phyloP scores from a whole-genome alignment of 768 basidiomycete species.

The Rhizopogon vinicolor region DNA sequence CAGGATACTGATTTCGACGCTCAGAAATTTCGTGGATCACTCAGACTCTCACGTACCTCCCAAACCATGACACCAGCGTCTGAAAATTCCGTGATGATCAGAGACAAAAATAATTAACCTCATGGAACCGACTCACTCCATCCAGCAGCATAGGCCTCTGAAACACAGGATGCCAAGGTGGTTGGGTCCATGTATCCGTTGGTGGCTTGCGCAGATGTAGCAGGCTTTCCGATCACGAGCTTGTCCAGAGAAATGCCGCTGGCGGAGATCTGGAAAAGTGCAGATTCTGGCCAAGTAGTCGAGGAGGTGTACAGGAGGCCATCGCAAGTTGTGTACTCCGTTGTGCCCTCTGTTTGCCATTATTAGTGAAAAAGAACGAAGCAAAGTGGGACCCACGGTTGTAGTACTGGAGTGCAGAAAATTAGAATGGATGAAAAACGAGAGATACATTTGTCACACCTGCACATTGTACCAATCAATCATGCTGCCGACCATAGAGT shows the following conservation, averaged over 20 bases:
- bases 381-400: constrained; percentile 16
- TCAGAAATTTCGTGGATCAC: not conserved
- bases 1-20: constrained; percentile 27
- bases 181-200: constrained; percentile 56
- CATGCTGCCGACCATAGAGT: constrained; percentile 31
- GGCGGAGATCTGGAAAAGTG: constrained; percentile 50
- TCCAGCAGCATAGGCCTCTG: constrained; percentile 53
- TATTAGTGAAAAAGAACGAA: not conserved
- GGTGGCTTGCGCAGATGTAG: constrained; percentile 33
- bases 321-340: constrained; percentile 61
- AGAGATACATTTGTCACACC: constrained; percentile 14
- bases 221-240: constrained; percentile 55
- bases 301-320: constrained; percentile 58
- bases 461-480: constrained; percentile 46
- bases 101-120: not conserved
- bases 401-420: constrained; percentile 16
- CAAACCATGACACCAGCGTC: constrained; percentile 36
- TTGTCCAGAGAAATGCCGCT: constrained; percentile 42
- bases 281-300: constrained; percentile 54
- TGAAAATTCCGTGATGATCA: constrained; percentile 8
- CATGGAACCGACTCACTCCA: constrained; percentile 50
- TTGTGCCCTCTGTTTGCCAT: constrained; percentile 43
- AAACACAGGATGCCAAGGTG: constrained; percentile 54
- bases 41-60: constrained; percentile 24
- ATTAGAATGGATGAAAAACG: not conserved